Base-by-base conservation (phyloP, 73 alveolate genomes). In the Stentor coeruleus region DNA sequence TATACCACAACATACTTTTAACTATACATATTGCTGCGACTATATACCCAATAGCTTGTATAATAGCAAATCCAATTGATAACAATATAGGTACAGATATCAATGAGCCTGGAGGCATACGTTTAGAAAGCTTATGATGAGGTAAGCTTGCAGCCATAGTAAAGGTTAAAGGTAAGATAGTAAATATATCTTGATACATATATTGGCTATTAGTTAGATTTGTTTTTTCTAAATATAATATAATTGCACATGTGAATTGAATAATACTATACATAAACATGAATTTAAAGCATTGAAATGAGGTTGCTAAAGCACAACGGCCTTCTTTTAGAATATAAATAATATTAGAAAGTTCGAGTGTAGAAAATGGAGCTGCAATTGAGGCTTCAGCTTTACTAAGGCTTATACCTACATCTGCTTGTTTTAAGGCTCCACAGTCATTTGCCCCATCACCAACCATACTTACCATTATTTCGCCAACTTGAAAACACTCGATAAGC, bases 391-490 rank as follows among this genome's bases (percentile, higher is more conserved):
- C 66, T 49, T 49, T 49, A 49, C 6, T 20, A 4, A 97, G 86
- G 20, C 99, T 94, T n/a, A 96, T 81, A 2, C 99, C 99, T 6
- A 92, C 97, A 90, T 97, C 99, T 3, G 99, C 99, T 3, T 94
- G 91, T 82, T 95, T 96, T 58, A 97, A 77, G 0, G 99, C 99
- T 6, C 97, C 98, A 77, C 99, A 97, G 85, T 97, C 99, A 89
- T 97, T 97, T 3, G 99, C 99, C 35, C 99, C 99, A 89, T 97
- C 99, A n/a, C 99, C 99, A 58, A 98, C 93, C 99, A 96, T 96
- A 37, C 97, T 97, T 15, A 97, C 96, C 72, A 39, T 74, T 14
- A 82, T 39, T 3, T 91, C 92, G 37, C 87, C 85, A 58, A 83
- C 77, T 87, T 96, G 87, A 14, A 97, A 93, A 55, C 88, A 30